These are phyloP conservation scores for Daldinia loculata DNA, from an alignment of 495 filamentous ascomycete species.

Conservation along the genomic window DNA sequence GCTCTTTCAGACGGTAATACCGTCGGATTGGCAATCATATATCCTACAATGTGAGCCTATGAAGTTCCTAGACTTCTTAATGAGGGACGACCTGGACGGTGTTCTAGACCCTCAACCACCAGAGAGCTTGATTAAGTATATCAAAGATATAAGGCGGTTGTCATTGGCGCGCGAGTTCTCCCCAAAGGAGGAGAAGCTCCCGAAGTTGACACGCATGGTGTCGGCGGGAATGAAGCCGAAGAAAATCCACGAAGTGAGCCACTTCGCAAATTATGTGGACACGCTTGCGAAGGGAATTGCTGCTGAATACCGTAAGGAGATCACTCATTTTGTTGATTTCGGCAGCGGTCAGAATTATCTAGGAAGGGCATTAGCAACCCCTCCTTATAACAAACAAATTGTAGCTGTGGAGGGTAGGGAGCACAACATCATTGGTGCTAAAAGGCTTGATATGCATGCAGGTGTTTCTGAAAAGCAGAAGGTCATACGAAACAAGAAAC, in stretches of 20 bases:
- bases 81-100: constrained; percentile 72
- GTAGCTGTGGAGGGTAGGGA: constrained; percentile 90
- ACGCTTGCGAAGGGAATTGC: constrained; percentile 62
- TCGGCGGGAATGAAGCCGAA: constrained; percentile 94
- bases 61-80: constrained; percentile 77
- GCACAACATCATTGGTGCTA: constrained; percentile 85
- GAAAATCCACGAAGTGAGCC: constrained; percentile 89
- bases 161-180: constrained; percentile 70
- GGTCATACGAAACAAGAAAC: constrained; percentile 78
- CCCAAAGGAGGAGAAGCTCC: constrained; percentile 50
- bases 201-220: constrained; percentile 70
- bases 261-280: constrained; percentile 66
- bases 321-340: constrained; percentile 94
- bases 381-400: constrained; percentile 85
- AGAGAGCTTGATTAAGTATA: constrained; percentile 73
- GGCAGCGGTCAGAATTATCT: constrained; percentile 97
- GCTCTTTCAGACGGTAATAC: constrained; percentile 77
- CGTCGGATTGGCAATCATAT: constrained; percentile 80
- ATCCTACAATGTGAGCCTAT: constrained; percentile 74
- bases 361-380: constrained; percentile 82
- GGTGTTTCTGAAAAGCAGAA: constrained; percentile 72
- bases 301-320: constrained; percentile 48
- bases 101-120: constrained; percentile 66
- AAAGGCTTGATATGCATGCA: constrained; percentile 79
- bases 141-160: constrained; percentile 74